Percentiles rank a stretch among this genome's conserved stretches.
Evolutionary conservation across 257 asterid species (phyloP).

Genomic region (Nicotiana paniculata): DNA sequence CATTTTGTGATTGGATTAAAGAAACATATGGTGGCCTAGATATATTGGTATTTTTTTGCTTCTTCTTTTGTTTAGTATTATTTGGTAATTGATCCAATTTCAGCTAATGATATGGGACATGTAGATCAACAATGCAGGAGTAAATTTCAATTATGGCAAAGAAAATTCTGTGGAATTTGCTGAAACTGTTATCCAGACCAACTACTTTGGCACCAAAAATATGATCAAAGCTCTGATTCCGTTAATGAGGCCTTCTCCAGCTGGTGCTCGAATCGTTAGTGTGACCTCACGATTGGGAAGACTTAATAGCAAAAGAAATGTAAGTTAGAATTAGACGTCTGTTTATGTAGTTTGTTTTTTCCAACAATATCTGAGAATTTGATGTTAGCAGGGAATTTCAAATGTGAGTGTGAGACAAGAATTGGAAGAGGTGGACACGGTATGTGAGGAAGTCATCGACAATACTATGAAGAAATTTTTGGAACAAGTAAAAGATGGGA

Average conservation of each 20-base stretch:
- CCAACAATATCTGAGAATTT: background rate
- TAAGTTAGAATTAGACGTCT: background rate
- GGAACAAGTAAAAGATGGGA: constrained; percentile 68
- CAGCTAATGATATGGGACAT: constrained; percentile 15
- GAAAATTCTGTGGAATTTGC: constrained; percentile 70
- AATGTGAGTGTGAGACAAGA: constrained; percentile 50
- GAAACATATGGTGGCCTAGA: constrained; percentile 70
- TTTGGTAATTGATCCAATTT: background rate
- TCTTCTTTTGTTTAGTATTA: background rate
- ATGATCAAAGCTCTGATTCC: constrained; percentile 71
- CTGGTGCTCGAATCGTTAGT: constrained; percentile 77
- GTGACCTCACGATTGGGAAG: constrained; percentile 83
- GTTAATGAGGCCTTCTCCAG: constrained; percentile 56
- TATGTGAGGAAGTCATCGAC: constrained; percentile 72
- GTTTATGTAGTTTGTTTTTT: background rate
- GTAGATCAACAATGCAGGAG: constrained; percentile 91
- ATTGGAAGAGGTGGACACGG: constrained; percentile 45
- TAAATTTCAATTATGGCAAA: constrained; percentile 65
- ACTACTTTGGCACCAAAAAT: constrained; percentile 78
- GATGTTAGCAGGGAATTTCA: constrained; percentile 51
- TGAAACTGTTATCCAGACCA: constrained; percentile 59
- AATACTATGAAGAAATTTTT: constrained; percentile 40
- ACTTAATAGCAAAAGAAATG: constrained; percentile 71
- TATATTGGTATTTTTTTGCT: constrained; percentile 47
- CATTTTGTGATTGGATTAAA: constrained; percentile 53